Conservation (phyloP, 1,284 basidiomycete genomes). For the Gomphus sp. region DNA sequence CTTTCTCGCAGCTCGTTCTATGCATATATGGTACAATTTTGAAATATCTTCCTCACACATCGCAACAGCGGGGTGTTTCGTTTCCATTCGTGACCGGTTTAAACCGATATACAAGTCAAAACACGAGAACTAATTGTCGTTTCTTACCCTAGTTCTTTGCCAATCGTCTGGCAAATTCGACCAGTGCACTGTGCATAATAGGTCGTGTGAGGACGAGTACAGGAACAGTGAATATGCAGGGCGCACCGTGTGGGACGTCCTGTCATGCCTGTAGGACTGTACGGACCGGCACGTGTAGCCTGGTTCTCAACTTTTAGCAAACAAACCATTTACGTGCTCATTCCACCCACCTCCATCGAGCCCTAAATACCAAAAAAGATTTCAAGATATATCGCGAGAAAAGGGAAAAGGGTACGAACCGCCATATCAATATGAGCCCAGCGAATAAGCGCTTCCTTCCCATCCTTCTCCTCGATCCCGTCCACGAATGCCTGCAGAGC, state of each 20-base stretch:
- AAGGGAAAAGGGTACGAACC: too few species aligned
- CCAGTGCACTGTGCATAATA: slow-evolving; percentile 18
- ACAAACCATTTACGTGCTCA: too few species aligned
- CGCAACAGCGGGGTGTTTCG: too few species aligned
- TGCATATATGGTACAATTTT: too few species aligned
- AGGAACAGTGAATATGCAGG: slow-evolving; percentile 20
- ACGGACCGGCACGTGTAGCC: slow-evolving; percentile 48
- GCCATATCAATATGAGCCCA: slow-evolving; percentile 88
- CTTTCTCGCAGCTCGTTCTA: too few species aligned
- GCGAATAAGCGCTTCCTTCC: slow-evolving; percentile 40
- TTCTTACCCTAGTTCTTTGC: slow-evolving; percentile 6
- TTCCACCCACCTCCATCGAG: slow-evolving; percentile 5
- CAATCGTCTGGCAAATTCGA: slow-evolving; percentile 27
- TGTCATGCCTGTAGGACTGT: slow-evolving; percentile 72
- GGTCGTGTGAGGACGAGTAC: background rate
- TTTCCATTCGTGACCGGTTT: too few species aligned
- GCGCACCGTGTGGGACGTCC: slow-evolving; percentile 66
- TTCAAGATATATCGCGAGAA: too few species aligned
- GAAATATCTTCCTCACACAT: too few species aligned
- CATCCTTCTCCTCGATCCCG: slow-evolving; percentile 52
- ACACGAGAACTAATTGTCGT: background rate
- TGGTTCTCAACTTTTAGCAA: too few species aligned
- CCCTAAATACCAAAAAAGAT: too few species aligned
- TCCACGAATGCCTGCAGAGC: slow-evolving; percentile 51
- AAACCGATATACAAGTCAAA: background rate